Percentiles rank a stretch among this genome's conserved stretches.
phyloP scores from a whole-genome alignment of 306 rosid species.

The Corylus avellana region DNA sequence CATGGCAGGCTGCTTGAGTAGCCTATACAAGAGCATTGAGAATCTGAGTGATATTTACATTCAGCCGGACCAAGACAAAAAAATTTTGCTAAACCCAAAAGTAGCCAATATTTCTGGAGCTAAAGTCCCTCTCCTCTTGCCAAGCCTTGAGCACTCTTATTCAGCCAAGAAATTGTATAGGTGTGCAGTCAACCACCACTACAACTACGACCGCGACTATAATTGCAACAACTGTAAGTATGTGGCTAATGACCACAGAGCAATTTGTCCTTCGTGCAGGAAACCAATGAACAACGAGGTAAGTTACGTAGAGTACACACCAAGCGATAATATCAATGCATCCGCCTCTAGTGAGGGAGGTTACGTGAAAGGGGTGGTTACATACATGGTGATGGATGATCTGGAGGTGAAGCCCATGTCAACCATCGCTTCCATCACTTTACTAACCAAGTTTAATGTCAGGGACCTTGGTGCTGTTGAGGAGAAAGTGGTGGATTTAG shows the following conservation, averaged over 20 bases:
- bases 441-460: slow-evolving; percentile 24
- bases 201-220: too few relatives aligned
- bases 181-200: too few relatives aligned
- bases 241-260: too few relatives aligned
- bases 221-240: too few relatives aligned
- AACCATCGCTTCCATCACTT: neutral
- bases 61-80: neutral
- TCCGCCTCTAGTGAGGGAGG: slow-evolving; percentile 1
- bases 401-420: slow-evolving; percentile 38
- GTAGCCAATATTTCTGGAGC: neutral
- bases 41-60: slow-evolving; percentile 2
- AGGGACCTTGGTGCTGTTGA: slow-evolving; percentile 23
- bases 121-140: neutral
- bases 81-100: neutral
- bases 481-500: too few relatives aligned
- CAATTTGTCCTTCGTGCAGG: too few relatives aligned
- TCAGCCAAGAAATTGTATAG: too few relatives aligned
- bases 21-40: slow-evolving; percentile 25
- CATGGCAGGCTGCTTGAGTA: slow-evolving; percentile 17
- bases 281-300: too few relatives aligned
- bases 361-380: slow-evolving; percentile 27
- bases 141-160: neutral
- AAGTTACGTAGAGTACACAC: neutral
- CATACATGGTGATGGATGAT: slow-evolving; percentile 44
- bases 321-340: neutral